Percentiles rank a stretch among this genome's conserved stretches.
Conservation (phyloP, 768 basidiomycete species). For the Rhodotorula kratochvilovae region DNA sequence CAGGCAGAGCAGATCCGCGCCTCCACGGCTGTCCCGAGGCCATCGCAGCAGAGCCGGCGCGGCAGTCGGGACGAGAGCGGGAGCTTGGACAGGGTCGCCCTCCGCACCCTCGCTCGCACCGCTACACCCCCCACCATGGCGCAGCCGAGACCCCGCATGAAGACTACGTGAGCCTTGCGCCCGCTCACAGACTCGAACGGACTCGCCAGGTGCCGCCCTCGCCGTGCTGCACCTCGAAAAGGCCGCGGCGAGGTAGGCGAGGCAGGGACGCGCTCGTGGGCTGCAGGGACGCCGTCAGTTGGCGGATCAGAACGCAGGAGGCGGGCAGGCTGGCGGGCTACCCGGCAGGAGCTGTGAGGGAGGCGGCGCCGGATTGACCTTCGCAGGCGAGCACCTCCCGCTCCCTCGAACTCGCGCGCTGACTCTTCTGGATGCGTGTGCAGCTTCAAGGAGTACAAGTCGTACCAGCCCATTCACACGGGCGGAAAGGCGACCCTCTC, state of each 20-base stretch:
- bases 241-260: not conserved
- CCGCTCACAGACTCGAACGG: not conserved
- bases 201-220: not conserved
- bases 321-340: too few species aligned
- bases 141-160: slow-evolving; percentile 15
- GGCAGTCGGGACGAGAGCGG: not conserved
- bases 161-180: slow-evolving; percentile 11
- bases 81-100: not conserved
- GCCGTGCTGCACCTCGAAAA: not conserved
- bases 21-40: slow-evolving; percentile 8
- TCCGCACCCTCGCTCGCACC: not conserved
- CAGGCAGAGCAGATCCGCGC: not conserved
- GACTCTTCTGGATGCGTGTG: not conserved
- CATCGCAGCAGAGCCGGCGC: not conserved
- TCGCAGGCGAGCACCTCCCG: not conserved
- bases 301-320: too few species aligned
- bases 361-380: not conserved
- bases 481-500: slow-evolving; percentile 78
- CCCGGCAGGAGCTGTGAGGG: not conserved
- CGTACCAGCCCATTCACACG: slow-evolving; percentile 55
- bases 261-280: too few species aligned
- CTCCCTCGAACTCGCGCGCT: not conserved
- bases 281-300: too few species aligned
- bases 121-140: not conserved
- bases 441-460: slow-evolving; percentile 40